phyloP scores from a whole-genome alignment of 106 monocot species.

The Vanilla planifolia region DNA sequence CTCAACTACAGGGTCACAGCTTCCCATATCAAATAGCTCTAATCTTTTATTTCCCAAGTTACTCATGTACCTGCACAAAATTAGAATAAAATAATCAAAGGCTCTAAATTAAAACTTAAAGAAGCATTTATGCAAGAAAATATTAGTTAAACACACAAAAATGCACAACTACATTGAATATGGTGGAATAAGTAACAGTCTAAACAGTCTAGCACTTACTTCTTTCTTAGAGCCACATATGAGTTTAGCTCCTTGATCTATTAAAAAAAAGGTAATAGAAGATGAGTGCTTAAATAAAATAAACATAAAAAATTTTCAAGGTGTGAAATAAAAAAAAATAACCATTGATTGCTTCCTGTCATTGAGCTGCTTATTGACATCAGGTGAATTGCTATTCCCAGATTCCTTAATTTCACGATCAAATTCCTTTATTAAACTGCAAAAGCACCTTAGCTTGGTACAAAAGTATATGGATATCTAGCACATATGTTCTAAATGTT shows the following conservation, averaged over 20 bases:
- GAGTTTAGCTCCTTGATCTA: slow-evolving; percentile 97
- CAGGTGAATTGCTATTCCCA: slow-evolving; percentile 54
- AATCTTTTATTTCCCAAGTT: slow-evolving; percentile 93
- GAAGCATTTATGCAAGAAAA: background rate
- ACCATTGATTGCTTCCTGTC: slow-evolving; percentile 94
- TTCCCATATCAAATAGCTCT: slow-evolving; percentile 87
- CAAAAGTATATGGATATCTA: no score
- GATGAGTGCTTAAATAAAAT: background rate
- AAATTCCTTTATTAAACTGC: slow-evolving; percentile 87
- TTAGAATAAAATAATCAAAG: background rate
- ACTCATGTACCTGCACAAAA: slow-evolving; percentile 63
- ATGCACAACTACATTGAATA: background rate
- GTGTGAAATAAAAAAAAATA: slow-evolving; percentile 15
- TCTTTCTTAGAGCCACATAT: slow-evolving; percentile 85
- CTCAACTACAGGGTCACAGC: slow-evolving; percentile 57
- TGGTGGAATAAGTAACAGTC: background rate
- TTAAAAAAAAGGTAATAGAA: slow-evolving; percentile 5
- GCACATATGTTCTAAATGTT: no score
- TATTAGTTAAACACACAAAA: background rate
- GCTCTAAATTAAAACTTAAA: background rate
- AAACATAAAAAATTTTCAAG: background rate
- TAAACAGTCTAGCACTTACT: slow-evolving; percentile 39
- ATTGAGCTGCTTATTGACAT: slow-evolving; percentile 67
- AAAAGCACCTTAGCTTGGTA: no score
- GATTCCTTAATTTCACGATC: slow-evolving; percentile 84